Evolutionary conservation across 78 protist species (phyloP).

Genomic region (Tieghemostelium lacteum): DNA sequence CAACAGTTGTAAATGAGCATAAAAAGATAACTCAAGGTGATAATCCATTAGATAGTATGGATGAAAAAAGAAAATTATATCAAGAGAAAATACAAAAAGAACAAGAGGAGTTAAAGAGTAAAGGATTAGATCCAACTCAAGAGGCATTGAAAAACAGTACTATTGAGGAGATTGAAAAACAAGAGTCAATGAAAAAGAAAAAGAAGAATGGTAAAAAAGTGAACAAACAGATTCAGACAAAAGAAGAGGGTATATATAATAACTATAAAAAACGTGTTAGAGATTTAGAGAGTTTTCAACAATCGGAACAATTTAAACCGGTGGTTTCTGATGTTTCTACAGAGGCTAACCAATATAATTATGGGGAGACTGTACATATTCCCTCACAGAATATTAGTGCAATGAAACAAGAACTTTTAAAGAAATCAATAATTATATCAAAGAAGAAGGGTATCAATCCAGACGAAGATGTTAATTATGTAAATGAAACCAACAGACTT

Average conservation of each 20-base stretch:
- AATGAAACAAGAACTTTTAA: constrained; percentile 68
- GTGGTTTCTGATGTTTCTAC: background rate
- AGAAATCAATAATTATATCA: background rate
- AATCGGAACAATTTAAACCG: constrained; percentile 31
- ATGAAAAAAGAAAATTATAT: constrained; percentile 53
- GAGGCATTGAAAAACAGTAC: constrained; percentile 54
- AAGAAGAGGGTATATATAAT: constrained; percentile 30
- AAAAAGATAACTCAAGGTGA: constrained; percentile 44
- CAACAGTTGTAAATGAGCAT: constrained; percentile 76
- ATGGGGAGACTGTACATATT: constrained; percentile 25
- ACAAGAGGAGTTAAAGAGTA: constrained; percentile 47
- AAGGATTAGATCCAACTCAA: constrained; percentile 70
- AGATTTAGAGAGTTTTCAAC: constrained; percentile 29
- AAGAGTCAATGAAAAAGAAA: constrained; percentile 2
- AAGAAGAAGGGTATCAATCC: constrained; percentile 51
- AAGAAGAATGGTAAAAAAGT: constrained; percentile 6
- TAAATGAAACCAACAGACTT: constrained; percentile 88
- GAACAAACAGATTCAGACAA: no score
- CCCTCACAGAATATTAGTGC: constrained; percentile 55
- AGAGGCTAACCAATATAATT: background rate
- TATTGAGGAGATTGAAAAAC: constrained; percentile 27
- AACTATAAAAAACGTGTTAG: constrained; percentile 66
- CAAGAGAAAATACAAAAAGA: constrained; percentile 36
- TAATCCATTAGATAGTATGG: constrained; percentile 7
- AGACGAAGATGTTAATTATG: constrained; percentile 86